phyloP scores from a whole-genome alignment of 345 rosid genomes.

The Rhizophora apiculata region DNA sequence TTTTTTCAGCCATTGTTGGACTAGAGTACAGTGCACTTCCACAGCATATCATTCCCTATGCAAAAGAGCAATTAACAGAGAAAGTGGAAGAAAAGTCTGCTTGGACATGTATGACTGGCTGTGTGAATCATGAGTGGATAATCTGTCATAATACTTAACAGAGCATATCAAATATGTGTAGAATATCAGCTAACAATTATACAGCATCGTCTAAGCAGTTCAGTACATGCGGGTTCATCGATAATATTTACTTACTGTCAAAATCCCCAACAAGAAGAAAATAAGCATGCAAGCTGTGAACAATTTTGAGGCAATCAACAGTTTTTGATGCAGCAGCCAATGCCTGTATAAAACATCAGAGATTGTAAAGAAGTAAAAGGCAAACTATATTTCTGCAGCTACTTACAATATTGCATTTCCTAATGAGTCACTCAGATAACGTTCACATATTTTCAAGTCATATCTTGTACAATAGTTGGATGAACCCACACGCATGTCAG shows the following conservation, averaged over 20 bases:
- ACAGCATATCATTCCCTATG: too few relatives aligned
- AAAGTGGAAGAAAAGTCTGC: too few relatives aligned
- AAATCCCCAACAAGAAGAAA: constrained; percentile 90
- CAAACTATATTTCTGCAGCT: background rate
- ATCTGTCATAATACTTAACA: too few relatives aligned
- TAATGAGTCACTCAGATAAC: too few relatives aligned
- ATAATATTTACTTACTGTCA: constrained; percentile 50
- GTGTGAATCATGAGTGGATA: too few relatives aligned
- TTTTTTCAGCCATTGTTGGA: too few relatives aligned
- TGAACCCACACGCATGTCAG: background rate
- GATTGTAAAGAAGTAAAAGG: constrained; percentile 8
- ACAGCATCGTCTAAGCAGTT: background rate
- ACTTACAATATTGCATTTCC: background rate
- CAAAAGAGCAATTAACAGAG: too few relatives aligned
- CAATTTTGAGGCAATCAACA: constrained; percentile 82
- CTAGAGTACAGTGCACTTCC: too few relatives aligned
- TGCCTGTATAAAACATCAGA: constrained; percentile 54
- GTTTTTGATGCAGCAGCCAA: constrained; percentile 97
- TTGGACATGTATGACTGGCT: too few relatives aligned
- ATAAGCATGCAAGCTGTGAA: constrained; percentile 86
- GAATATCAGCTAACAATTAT: too few relatives aligned
- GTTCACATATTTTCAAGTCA: too few relatives aligned
- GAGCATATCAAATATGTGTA: too few relatives aligned
- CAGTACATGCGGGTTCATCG: background rate
- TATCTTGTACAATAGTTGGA: background rate